A percentile compares a stretch with the other conserved stretches of the same genome.
These are phyloP conservation scores for Metschnikowia kofuensis DNA, from an alignment of 805 yeast genomes.

Conservation along the genomic window DNA sequence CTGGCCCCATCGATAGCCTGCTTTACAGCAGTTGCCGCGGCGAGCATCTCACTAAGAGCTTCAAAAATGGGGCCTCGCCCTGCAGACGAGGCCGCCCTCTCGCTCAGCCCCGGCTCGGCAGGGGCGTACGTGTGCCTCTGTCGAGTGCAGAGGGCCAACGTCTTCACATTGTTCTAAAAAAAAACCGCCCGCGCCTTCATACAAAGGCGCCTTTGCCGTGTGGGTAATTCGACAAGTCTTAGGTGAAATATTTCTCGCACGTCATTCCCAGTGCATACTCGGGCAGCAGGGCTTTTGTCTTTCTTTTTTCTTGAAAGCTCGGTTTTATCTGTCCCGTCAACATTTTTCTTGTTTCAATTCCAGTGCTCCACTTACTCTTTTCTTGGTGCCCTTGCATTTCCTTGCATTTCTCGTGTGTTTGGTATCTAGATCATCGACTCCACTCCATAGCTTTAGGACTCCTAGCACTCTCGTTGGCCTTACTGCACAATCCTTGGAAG, in stretches of 20 bases:
- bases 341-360: no score
- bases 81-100: neutral
- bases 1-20: neutral
- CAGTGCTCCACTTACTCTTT: no score
- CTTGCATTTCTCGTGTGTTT: no score
- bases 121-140: constrained; percentile 1
- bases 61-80: neutral
- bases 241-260: neutral
- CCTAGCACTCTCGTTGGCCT: no score
- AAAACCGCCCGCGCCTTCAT: constrained; percentile 1
- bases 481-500: no score
- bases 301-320: neutral
- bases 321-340: no score
- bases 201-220: neutral
- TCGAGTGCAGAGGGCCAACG: neutral
- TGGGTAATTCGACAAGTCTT: neutral
- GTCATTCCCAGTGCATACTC: neutral
- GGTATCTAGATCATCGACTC: no score
- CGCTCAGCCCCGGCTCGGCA: neutral
- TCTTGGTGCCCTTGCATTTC: no score
- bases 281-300: neutral
- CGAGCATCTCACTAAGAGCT: neutral
- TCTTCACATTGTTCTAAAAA: constrained; percentile 1
- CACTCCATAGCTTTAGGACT: no score
- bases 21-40: neutral